phyloP scores from a whole-genome alignment of 2,329 filamentous ascomycete species.

The Pezizomycotina sp. region DNA sequence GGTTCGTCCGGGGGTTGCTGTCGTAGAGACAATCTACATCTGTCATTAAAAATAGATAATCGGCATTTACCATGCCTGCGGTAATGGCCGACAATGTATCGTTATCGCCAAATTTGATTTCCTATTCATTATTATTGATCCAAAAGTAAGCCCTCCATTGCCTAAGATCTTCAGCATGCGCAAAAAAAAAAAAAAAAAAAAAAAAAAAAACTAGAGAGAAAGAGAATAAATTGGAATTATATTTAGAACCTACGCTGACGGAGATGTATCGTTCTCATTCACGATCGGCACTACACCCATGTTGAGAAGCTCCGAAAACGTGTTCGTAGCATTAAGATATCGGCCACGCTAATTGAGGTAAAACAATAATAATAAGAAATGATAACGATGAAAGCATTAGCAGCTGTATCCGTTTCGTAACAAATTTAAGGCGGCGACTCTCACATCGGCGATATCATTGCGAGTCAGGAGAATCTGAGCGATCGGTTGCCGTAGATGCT shows the following conservation, averaged over 20 bases:
- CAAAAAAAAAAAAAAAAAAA: too few relatives aligned
- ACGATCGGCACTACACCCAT: slow-evolving; percentile 97
- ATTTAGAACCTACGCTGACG: slow-evolving; percentile 44
- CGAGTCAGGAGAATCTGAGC: slow-evolving; percentile 87
- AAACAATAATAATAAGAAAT: not conserved
- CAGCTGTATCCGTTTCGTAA: too few relatives aligned
- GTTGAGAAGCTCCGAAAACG: slow-evolving; percentile 70
- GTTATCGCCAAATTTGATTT: slow-evolving; percentile 99
- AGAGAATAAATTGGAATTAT: not conserved
- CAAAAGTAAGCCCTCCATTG: not conserved
- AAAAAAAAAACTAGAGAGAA: too few relatives aligned
- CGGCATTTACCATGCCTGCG: slow-evolving; percentile 89
- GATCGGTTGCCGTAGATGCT: slow-evolving; percentile 72
- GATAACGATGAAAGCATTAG: slow-evolving; percentile 2
- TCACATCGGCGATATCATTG: slow-evolving; percentile 87
- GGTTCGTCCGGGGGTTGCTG: slow-evolving; percentile 74
- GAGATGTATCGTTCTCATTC: slow-evolving; percentile 97
- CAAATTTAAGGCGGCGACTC: slow-evolving; percentile 24
- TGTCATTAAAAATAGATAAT: slow-evolving; percentile 95
- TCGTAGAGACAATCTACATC: slow-evolving; percentile 96
- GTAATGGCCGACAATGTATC: slow-evolving; percentile 94
- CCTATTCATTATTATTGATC: slow-evolving; percentile 33
- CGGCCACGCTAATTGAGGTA: slow-evolving; percentile 50
- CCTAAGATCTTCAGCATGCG: not conserved
- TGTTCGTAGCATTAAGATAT: slow-evolving; percentile 94